Conservation (phyloP, 768 basidiomycete species). For the Boletus subcaerulescens region DNA sequence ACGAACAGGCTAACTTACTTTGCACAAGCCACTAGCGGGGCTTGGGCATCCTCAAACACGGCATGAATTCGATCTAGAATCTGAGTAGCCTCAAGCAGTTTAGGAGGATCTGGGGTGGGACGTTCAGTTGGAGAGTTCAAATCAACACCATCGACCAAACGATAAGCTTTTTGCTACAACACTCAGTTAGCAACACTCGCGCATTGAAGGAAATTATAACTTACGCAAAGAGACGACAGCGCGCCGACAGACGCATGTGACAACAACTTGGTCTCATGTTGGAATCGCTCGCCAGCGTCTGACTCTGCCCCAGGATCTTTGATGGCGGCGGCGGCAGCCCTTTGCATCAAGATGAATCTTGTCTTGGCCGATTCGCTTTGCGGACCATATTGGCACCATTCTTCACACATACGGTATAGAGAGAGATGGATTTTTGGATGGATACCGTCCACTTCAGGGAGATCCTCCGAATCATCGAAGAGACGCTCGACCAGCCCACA, state of each 20-base stretch:
- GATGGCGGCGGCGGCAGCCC: constrained; percentile 52
- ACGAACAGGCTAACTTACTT: constrained; percentile 49
- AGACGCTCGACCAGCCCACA: constrained; percentile 86
- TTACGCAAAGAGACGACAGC: constrained; percentile 81
- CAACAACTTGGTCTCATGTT: constrained; percentile 65
- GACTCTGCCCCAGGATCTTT: constrained; percentile 53
- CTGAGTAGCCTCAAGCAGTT: constrained; percentile 49
- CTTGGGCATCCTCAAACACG: constrained; percentile 61
- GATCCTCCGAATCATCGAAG: constrained; percentile 67
- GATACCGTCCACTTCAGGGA: constrained; percentile 73
- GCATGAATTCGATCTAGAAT: constrained; percentile 67
- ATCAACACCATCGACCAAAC: constrained; percentile 53
- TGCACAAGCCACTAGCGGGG: constrained; percentile 49
- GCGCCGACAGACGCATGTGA: constrained; percentile 86
- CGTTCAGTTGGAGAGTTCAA: constrained; percentile 63
- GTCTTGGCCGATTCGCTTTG: constrained; percentile 72
- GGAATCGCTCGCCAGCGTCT: constrained; percentile 56
- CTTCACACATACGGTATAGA: constrained; percentile 83
- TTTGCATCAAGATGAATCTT: constrained; percentile 68
- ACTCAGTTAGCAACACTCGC: not conserved
- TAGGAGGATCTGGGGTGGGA: constrained; percentile 45
- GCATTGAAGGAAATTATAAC: constrained; percentile 32
- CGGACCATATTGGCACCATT: constrained; percentile 87
- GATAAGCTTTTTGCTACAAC: constrained; percentile 73
- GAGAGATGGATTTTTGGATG: constrained; percentile 72